Conservation (phyloP, 2,329 filamentous ascomycete species). For the Aspergillus felis region DNA sequence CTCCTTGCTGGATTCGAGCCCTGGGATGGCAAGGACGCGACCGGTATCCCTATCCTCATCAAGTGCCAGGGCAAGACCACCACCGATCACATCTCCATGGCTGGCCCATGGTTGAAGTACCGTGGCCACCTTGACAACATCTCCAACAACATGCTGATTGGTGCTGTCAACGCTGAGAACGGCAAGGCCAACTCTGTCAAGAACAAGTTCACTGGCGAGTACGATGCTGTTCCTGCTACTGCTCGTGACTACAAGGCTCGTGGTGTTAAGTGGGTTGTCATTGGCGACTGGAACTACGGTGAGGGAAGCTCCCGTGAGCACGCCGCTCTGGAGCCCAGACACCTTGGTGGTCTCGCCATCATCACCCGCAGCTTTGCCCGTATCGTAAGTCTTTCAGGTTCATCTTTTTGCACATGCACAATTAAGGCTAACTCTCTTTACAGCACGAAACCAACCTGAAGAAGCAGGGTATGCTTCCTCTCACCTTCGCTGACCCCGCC, state of each 20-base stretch:
- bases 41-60: conserved; percentile 84
- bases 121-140: conserved; percentile 99
- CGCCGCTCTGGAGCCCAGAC: conserved; percentile 93
- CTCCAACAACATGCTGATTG: conserved; percentile 99
- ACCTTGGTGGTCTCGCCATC: conserved; percentile 95
- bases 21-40: conserved; percentile 90
- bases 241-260: conserved; percentile 98
- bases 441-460: conserved; percentile 99
- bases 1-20: conserved; percentile 77
- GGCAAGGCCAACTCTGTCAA: conserved; percentile 96
- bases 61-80: conserved; percentile 96
- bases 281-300: conserved; percentile 99
- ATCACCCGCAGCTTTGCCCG: conserved; percentile 93
- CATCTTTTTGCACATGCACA: background rate
- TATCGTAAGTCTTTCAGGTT: conserved; percentile 56
- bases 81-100: conserved; percentile 96
- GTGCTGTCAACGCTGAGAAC: conserved; percentile 93
- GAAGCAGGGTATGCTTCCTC: conserved; percentile 99
- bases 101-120: conserved; percentile 97
- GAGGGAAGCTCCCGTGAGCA: conserved; percentile 98
- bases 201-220: conserved; percentile 81
- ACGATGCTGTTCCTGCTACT: conserved; percentile 83
- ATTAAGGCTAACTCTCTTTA: conserved; percentile 13
- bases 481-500: conserved; percentile 89
- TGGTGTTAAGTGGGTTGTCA: conserved; percentile 92